phyloP scores from a whole-genome alignment of 768 basidiomycete genomes.

The Botryobasidium botryosum region DNA sequence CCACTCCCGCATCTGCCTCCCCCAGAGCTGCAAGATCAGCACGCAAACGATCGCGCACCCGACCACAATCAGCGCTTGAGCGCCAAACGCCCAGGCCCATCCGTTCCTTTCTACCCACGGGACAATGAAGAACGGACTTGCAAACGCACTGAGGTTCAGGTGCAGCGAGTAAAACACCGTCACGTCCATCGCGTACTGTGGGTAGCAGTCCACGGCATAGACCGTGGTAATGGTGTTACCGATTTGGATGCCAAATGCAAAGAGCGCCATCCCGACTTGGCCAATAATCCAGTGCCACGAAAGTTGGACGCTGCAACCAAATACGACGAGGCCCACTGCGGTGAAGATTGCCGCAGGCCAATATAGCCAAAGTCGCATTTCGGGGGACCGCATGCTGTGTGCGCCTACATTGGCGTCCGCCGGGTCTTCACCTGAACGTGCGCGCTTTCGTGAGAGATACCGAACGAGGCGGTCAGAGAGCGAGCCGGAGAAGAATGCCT shows the following conservation, averaged over 20 bases:
- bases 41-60: slow-evolving; percentile 5
- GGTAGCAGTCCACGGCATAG: slow-evolving; percentile 12
- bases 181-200: slow-evolving; percentile 11
- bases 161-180: slow-evolving; percentile 11
- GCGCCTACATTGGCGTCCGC: too few species aligned
- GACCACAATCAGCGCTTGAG: slow-evolving; percentile 9
- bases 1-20: slow-evolving; percentile 3
- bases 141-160: slow-evolving; percentile 11
- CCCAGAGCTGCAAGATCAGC: slow-evolving; percentile 4
- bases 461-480: slow-evolving; percentile 10
- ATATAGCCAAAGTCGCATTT: slow-evolving; percentile 11
- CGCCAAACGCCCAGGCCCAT: slow-evolving; percentile 11
- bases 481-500: slow-evolving; percentile 9
- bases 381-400: slow-evolving; percentile 1
- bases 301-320: slow-evolving; percentile 6
- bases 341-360: slow-evolving; percentile 9
- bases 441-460: slow-evolving; percentile 2
- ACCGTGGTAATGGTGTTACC: slow-evolving; percentile 10
- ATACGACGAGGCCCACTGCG: slow-evolving; percentile 9
- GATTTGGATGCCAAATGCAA: slow-evolving; percentile 12
- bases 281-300: slow-evolving; percentile 9
- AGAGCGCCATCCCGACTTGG: slow-evolving; percentile 3
- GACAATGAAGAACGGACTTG: slow-evolving; percentile 12
- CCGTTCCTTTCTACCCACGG: slow-evolving; percentile 9
- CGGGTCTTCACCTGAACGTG: too few species aligned